A percentile compares a stretch with the other conserved stretches of the same genome.
These are phyloP conservation scores for Populus hybrid DNA, from an alignment of 441 rosid species.

Conservation along the genomic window DNA sequence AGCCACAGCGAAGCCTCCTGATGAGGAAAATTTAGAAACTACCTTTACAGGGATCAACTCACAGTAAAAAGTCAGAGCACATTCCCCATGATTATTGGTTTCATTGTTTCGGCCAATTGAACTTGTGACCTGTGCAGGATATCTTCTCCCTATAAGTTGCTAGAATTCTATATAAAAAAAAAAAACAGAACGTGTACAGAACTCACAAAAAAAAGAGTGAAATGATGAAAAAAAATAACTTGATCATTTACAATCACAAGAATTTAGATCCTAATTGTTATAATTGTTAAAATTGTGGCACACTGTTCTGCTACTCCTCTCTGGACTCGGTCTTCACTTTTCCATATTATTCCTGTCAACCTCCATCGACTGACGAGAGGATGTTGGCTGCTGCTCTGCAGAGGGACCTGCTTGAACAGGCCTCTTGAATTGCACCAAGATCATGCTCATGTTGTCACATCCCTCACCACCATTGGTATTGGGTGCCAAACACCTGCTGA, in stretches of 20 bases:
- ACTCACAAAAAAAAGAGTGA: neutral
- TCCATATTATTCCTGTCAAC: constrained; percentile 1
- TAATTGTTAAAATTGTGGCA: neutral
- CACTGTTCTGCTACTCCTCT: constrained; percentile 12
- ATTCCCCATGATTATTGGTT: too few relatives aligned
- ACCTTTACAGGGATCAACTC: neutral
- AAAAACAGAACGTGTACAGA: neutral
- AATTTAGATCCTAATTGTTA: constrained; percentile 5
- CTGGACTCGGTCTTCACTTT: neutral
- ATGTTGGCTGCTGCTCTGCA: constrained; percentile 17
- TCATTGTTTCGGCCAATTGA: too few relatives aligned
- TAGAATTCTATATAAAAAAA: neutral
- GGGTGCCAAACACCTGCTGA: constrained; percentile 81
- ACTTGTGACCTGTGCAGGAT: too few relatives aligned
- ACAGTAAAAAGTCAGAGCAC: too few relatives aligned
- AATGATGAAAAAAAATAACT: neutral
- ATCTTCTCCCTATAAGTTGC: too few relatives aligned
- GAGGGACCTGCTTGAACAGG: constrained; percentile 22
- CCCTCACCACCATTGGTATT: constrained; percentile 74
- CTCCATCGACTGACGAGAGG: constrained; percentile 10
- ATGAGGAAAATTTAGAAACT: neutral
- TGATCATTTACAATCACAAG: constrained; percentile 25
- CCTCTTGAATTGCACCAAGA: constrained; percentile 81
- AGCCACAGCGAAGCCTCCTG: neutral
- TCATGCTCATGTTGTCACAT: constrained; percentile 97